Evolutionary conservation across 2,329 filamentous ascomycete genomes (phyloP), one percentile per base, ranked within the genome.

Genomic region (Diaporthe longicolla): DNA sequence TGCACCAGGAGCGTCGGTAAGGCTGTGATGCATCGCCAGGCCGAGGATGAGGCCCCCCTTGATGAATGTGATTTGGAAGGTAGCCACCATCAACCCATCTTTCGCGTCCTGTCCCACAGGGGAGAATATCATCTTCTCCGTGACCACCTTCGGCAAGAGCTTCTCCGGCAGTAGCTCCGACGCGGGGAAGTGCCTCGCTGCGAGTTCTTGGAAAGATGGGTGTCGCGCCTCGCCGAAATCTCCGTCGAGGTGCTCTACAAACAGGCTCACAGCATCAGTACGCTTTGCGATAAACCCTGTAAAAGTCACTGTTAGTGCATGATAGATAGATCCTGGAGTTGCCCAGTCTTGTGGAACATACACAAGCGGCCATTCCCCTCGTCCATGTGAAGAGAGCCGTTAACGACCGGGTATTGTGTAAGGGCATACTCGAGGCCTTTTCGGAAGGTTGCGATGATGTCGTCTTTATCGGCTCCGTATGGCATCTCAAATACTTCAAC

Each of bases 61-160:
- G 54, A 81, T 78, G 57, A 80, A 79, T 61, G 75, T 81, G 66
- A 78, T 29, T 72, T 81, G 79, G 19, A 78, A 76, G 4, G 74
- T 75, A 21, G 79, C 73, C 19, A 68, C 45, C 43, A 35, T n/a
- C 21, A 68, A 19, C 35, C 43, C 63, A 13, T 40, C 63, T 37
- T 54, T 40, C 17, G 43, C 63, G 63, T 68, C 50, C 29, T 50
- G 50, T 15, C 63, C 63, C 7, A 68, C 29, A 24, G 63, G 63
- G 19, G 63, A 68, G 63, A 50, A 54, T 24, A 68, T 50, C 50
- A 50, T 50, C 63, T 68, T 68, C 35, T 50, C 63, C 19, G 63
- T 68, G 29, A 68, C 63, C 29, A 26, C 21, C 13, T 52, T 68
- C 26, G 63, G 63, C 45, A 68, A 35, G n/a, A 68, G 63, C 13